Conservation (phyloP, 1,284 basidiomycete species). For the Sanghuangporus weigelae region DNA sequence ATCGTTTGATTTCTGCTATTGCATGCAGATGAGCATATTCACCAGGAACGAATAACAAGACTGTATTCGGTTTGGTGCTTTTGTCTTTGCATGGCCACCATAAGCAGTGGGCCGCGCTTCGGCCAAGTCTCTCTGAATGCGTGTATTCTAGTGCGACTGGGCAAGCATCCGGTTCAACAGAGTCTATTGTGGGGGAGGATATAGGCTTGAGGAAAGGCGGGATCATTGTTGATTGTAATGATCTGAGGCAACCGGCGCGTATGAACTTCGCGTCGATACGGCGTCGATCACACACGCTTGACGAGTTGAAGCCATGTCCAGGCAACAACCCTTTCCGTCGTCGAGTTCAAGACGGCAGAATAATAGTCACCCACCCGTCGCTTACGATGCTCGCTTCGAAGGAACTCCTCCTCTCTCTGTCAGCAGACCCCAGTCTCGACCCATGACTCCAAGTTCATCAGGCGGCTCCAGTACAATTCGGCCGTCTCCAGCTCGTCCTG, state of each 20-base stretch:
- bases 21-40: neutral
- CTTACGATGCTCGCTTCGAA: slow-evolving; percentile 13
- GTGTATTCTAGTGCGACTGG: neutral
- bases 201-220: slow-evolving; percentile 8
- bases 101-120: slow-evolving; percentile 13
- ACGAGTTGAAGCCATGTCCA: slow-evolving; percentile 9
- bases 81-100: slow-evolving; percentile 19
- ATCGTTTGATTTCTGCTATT: neutral
- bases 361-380: slow-evolving; percentile 6
- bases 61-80: slow-evolving; percentile 4
- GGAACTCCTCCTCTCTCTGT: slow-evolving; percentile 19
- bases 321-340: slow-evolving; percentile 13
- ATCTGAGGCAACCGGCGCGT: neutral
- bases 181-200: neutral
- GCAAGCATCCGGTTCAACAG: neutral
- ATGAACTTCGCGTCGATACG: neutral
- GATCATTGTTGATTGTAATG: neutral
- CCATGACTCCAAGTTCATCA: slow-evolving; percentile 19
- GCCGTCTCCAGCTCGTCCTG: slow-evolving; percentile 21
- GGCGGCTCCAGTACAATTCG: slow-evolving; percentile 10
- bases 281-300: neutral
- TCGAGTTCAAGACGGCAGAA: slow-evolving; percentile 10
- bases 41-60: slow-evolving; percentile 20
- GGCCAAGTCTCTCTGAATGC: slow-evolving; percentile 11
- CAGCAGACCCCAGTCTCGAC: slow-evolving; percentile 15